Conservation (phyloP, 306 rosid species). For the Vicia faba region DNA sequence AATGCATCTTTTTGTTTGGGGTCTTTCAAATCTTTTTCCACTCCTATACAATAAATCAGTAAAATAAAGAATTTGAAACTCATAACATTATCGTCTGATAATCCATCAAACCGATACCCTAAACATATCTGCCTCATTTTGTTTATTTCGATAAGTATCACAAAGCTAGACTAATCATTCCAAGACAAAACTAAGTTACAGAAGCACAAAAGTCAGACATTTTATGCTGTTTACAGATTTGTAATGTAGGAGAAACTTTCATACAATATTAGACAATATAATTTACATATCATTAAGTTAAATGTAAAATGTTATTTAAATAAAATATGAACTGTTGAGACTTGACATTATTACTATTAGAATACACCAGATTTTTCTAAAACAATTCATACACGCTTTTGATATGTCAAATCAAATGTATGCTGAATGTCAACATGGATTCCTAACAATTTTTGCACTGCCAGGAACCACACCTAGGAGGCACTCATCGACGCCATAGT, state of each 20-base stretch:
- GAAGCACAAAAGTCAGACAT: background rate
- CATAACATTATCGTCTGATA: background rate
- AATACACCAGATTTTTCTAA: background rate
- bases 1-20: slow-evolving; percentile 81
- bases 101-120: slow-evolving; percentile 20
- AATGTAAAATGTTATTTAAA: background rate
- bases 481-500: background rate
- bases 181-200: background rate
- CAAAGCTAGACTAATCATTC: background rate
- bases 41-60: slow-evolving; percentile 56
- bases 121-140: background rate
- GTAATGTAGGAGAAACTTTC: background rate
- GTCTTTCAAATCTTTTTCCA: slow-evolving; percentile 89
- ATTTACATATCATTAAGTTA: background rate
- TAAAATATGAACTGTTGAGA: slow-evolving; percentile 1
- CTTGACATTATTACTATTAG: background rate
- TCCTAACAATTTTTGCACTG: background rate
- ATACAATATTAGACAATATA: background rate
- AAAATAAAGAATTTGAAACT: background rate
- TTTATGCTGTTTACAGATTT: background rate
- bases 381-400: slow-evolving; percentile 21
- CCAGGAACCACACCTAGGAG: background rate
- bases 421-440: background rate
- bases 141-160: background rate
- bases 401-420: slow-evolving; percentile 24